A percentile compares a stretch with the other conserved stretches of the same genome.
Conservation (phyloP, 179 eudicot species). For the Beta corolliflora region DNA sequence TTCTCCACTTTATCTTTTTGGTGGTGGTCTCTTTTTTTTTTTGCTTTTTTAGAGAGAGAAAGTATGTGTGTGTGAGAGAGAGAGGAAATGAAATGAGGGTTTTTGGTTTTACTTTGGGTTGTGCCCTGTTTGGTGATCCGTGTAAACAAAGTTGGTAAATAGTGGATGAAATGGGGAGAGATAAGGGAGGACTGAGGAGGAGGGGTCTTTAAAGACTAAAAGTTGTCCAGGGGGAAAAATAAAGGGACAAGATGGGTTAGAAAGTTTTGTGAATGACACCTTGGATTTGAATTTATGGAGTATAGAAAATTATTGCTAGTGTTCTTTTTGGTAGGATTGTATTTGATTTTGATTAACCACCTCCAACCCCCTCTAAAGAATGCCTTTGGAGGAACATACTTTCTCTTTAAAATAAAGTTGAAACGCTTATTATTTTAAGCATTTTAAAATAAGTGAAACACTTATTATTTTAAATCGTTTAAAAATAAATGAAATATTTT, state of each 20-base stretch:
- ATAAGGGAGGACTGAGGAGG: neutral
- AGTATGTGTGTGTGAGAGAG: neutral
- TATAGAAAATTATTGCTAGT: neutral
- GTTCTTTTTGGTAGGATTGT: slow-evolving; percentile 17
- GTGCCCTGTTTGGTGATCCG: slow-evolving; percentile 26
- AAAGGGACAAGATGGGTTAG: neutral
- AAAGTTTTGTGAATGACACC: slow-evolving; percentile 24
- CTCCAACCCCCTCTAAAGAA: neutral
- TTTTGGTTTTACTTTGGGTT: neutral
- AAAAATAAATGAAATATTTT: no score
- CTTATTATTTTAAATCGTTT: no score
- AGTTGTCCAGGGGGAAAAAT: neutral
- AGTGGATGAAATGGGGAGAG: neutral
- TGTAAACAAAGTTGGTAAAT: slow-evolving; percentile 12
- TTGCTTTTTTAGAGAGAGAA: neutral
- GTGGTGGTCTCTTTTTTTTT: slow-evolving; percentile 4
- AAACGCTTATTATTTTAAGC: no score
- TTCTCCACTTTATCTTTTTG: slow-evolving; percentile 28
- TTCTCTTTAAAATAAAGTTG: no score
- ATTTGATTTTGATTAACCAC: slow-evolving; percentile 25
- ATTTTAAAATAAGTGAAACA: no score
- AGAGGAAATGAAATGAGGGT: neutral
- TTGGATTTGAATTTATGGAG: neutral
- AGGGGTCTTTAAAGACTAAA: slow-evolving; percentile 10
- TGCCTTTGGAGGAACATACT: no score